Evolutionary conservation across 805 yeast genomes (phyloP).

Genomic region (Kodamaea laetipori): DNA sequence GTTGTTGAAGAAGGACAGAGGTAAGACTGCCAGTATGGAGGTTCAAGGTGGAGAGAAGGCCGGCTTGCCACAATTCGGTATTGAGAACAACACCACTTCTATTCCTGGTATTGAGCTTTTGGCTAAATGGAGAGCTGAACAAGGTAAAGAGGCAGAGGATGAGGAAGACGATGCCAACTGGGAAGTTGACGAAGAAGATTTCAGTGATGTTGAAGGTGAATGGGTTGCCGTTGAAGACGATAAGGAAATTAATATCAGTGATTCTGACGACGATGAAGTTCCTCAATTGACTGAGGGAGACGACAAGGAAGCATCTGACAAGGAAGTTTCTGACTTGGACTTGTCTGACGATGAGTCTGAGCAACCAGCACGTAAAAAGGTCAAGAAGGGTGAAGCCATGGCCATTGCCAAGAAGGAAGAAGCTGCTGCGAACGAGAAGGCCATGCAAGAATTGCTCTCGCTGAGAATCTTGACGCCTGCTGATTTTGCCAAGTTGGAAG

Average conservation of each 20-base stretch:
- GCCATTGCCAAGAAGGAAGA: conserved; percentile 26
- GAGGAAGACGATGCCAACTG: conserved; percentile 55
- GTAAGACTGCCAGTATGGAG: conserved; percentile 86
- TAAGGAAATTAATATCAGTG: conserved; percentile 62
- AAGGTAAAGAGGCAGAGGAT: conserved; percentile 52
- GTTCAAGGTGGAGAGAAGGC: conserved; percentile 57
- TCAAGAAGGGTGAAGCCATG: conserved; percentile 21
- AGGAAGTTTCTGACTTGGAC: conserved; percentile 33
- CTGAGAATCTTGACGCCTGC: conserved; percentile 91
- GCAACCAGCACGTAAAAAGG: conserved; percentile 23
- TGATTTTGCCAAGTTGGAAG: conserved; percentile 93
- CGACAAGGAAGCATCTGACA: conserved; percentile 15
- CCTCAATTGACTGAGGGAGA: conserved; percentile 9
- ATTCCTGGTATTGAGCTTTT: conserved; percentile 91
- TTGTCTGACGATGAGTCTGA: conserved; percentile 28
- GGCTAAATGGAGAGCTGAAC: conserved; percentile 78
- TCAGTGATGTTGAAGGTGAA: conserved; percentile 72
- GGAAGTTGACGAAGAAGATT: conserved; percentile 49
- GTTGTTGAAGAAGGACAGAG: conserved; percentile 88
- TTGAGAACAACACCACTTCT: conserved; percentile 63
- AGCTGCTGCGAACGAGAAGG: conserved; percentile 31
- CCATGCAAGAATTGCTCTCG: conserved; percentile 59
- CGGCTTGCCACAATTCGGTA: conserved; percentile 66
- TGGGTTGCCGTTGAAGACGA: conserved; percentile 90
- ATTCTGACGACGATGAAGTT: conserved; percentile 45